Evolutionary conservation across 371 early-diverging fungal genomes (phyloP).

Genomic region (Syncephalastrum contaminatum): DNA sequence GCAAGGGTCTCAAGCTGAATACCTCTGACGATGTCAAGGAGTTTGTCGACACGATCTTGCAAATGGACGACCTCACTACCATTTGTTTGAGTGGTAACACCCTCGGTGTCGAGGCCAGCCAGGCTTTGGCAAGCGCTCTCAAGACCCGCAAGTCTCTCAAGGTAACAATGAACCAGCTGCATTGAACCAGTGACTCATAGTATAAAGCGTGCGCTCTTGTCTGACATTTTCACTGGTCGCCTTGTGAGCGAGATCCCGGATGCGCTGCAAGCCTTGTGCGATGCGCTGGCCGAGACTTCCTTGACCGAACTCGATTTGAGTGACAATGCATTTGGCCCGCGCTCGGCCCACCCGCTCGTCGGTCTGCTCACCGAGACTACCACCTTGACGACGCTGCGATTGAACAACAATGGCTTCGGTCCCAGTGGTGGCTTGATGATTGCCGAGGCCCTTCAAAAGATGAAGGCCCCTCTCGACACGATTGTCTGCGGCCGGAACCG

Average conservation of each 20-base stretch:
- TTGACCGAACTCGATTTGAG: conserved; percentile 84
- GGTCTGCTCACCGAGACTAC: conserved; percentile 80
- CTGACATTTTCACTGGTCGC: conserved; percentile 95
- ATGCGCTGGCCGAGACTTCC: conserved; percentile 74
- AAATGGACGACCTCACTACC: conserved; percentile 64
- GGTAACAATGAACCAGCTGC: conserved; percentile 43
- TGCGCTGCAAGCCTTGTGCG: conserved; percentile 80
- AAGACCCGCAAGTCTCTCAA: conserved; percentile 66
- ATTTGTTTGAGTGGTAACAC: conserved; percentile 92
- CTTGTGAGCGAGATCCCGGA: conserved; percentile 87
- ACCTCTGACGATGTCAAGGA: conserved; percentile 80
- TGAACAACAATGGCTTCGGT: conserved; percentile 97
- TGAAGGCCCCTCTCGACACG: conserved; percentile 66
- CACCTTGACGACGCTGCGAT: conserved; percentile 72
- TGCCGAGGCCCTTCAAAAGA: conserved; percentile 78
- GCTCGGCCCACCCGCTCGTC: conserved; percentile 87
- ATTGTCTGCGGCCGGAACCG: conserved; percentile 93
- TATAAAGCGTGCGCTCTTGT: conserved; percentile 54
- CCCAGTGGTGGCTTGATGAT: conserved; percentile 87
- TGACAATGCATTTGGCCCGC: conserved; percentile 98
- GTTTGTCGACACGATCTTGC: conserved; percentile 69
- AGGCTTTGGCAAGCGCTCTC: conserved; percentile 78
- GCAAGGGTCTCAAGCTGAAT: conserved; percentile 78
- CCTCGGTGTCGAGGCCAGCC: conserved; percentile 89
- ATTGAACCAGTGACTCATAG: background rate